phyloP scores from a whole-genome alignment of 129 eudicot species.

The Chrysanthemum lavandulifolium region DNA sequence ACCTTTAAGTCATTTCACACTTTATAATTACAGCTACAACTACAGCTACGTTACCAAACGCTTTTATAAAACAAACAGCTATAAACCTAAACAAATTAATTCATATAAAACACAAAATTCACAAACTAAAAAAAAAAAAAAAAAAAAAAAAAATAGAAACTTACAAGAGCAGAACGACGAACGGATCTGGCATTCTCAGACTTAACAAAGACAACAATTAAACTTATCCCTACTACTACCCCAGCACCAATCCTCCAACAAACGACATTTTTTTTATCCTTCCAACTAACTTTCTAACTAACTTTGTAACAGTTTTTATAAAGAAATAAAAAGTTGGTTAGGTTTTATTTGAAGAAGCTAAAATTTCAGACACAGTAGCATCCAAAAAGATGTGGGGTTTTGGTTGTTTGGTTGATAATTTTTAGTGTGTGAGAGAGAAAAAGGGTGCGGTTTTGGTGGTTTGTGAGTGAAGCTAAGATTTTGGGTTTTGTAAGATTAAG shows the following conservation, averaged over 20 bases:
- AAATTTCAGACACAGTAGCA: slow-evolving; percentile 16
- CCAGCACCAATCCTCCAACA: slow-evolving; percentile 55
- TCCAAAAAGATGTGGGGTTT: slow-evolving; percentile 11
- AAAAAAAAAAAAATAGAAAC: background rate
- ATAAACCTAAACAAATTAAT: slow-evolving; percentile 17
- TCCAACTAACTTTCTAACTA: background rate
- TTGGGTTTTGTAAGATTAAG: too few relatives aligned
- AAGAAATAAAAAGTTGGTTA: background rate
- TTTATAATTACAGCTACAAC: too few relatives aligned
- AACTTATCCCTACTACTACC: slow-evolving; percentile 50
- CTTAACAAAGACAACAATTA: slow-evolving; percentile 66
- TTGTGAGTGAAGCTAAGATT: background rate
- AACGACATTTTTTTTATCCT: slow-evolving; percentile 48
- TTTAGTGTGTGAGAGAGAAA: too few relatives aligned
- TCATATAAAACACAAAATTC: background rate
- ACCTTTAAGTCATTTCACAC: too few relatives aligned
- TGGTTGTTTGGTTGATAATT: background rate
- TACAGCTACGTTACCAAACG: too few relatives aligned
- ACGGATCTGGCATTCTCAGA: slow-evolving; percentile 84
- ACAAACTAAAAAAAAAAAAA: background rate
- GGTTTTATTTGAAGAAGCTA: slow-evolving; percentile 14
- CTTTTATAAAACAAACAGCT: too few relatives aligned
- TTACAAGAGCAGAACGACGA: slow-evolving; percentile 71
- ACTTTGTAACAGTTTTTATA: background rate
- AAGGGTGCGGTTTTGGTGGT: background rate